These are phyloP conservation scores for Mycotypha africana DNA, from an alignment of 371 early-diverging fungal genomes.

Conservation along the genomic window DNA sequence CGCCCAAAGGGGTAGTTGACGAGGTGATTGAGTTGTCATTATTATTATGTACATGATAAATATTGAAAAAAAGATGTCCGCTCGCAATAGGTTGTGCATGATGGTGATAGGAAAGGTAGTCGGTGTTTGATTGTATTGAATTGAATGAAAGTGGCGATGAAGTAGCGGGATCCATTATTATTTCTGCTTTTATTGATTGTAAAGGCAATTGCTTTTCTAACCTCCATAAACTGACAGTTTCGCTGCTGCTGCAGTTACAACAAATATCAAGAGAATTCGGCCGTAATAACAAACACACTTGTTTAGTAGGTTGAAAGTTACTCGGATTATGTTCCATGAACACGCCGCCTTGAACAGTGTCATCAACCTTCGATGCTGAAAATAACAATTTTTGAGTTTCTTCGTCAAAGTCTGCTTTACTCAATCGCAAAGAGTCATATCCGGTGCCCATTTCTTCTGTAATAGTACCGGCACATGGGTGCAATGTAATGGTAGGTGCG, in stretches of 20 bases:
- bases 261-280: no score
- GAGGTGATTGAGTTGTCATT: no score
- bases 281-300: no score
- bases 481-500: neutral
- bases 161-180: neutral
- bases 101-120: no score
- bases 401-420: conserved; percentile 17
- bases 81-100: neutral
- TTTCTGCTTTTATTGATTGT: neutral
- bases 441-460: no score
- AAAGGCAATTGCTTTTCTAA: conserved; percentile 8
- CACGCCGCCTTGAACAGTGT: conserved; percentile 12
- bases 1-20: conserved; percentile 5
- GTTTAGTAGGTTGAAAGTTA: no score
- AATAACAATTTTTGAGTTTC: conserved; percentile 18
- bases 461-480: no score
- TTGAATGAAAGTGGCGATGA: neutral
- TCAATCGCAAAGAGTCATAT: conserved; percentile 1
- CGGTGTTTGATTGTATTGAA: conserved; percentile 3
- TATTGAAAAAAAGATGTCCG: conserved; percentile 9
- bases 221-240: conserved; percentile 5
- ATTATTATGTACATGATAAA: no score
- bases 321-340: conserved; percentile 20
- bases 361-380: neutral
- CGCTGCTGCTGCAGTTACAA: conserved; percentile 2